Evolutionary conservation across 441 rosid species (phyloP).

Genomic region (Biscutella auriculata): DNA sequence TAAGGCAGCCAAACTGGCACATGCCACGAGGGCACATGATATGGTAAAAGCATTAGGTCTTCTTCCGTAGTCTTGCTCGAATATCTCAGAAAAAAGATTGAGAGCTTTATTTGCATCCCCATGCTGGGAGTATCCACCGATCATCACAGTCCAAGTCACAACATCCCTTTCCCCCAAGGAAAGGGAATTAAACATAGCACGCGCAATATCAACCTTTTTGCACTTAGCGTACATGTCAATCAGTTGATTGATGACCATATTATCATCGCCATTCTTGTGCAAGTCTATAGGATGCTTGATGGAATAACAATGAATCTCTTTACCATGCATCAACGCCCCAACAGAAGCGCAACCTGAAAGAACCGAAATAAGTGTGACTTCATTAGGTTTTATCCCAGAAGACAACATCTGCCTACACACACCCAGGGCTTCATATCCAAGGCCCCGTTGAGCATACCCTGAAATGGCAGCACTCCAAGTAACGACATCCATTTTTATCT

Average conservation of each 20-base stretch:
- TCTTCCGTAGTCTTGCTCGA: conserved; percentile 26
- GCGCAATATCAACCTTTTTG: conserved; percentile 35
- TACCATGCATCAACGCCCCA: conserved; percentile 58
- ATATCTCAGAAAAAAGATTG: conserved; percentile 40
- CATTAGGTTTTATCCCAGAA: conserved; percentile 46
- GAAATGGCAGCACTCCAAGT: conserved; percentile 89
- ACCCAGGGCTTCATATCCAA: conserved; percentile 52
- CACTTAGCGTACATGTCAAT: conserved; percentile 86
- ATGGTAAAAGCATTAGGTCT: conserved; percentile 62
- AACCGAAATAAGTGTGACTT: conserved; percentile 62
- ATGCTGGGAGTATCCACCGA: conserved; percentile 61
- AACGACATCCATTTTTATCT: conserved; percentile 57
- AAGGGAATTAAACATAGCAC: conserved; percentile 43
- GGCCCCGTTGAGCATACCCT: conserved; percentile 68
- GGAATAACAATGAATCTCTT: conserved; percentile 61
- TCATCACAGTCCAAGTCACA: conserved; percentile 65
- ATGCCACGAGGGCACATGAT: conserved; percentile 60
- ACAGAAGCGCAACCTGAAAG: conserved; percentile 81
- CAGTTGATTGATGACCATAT: conserved; percentile 51
- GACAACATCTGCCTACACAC: conserved; percentile 61
- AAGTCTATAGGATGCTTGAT: conserved; percentile 42
- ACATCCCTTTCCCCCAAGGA: conserved; percentile 40
- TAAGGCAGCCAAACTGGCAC: conserved; percentile 53
- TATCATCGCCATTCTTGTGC: conserved; percentile 31
- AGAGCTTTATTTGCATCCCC: conserved; percentile 59